Base-by-base conservation (phyloP, 2,329 filamentous ascomycete genomes). In the Ophidiomyces ophidiicola region DNA sequence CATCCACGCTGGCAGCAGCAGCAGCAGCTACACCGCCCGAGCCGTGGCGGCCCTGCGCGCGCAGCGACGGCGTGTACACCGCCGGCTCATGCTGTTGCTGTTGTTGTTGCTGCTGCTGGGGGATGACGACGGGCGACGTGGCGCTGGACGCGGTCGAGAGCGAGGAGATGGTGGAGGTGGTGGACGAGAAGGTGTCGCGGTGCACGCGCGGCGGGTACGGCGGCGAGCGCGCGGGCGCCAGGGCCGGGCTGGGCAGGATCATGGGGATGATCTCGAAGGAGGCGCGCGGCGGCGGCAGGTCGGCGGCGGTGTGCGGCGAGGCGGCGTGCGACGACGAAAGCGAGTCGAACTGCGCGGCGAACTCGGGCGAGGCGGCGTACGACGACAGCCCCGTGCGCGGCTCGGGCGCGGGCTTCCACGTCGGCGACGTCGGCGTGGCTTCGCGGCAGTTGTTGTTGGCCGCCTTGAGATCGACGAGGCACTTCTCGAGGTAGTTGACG, bases 401-500 rank as follows among this genome's bases (percentile, higher is more conserved):
- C 26, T 40, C 44, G 17, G 19, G 43, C 18, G 34, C 33, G 21
- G 32, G 44, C 32, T 41, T 46, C 41, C 29, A 44, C 8, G 25
- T 38, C 53, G 57, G 58, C n/a, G 44, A 46, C 30, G 37, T 50
- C 30, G 30, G 41, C 11, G 12, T 47, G 24, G 25, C 48, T 44
- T 34, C 34, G 40, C 41, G 47, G 41, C 46, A 38, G 23, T 45
- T 44, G 23, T 45, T 44, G 14, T 52, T 61, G 25, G 55, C 65
- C 4, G 70, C 71, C 58, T 94, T 86, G 40, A 96, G 69, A 53
- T 88, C 82, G 21, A 71, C 61, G 25, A 94, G 76, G 53, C 88
- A 96, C 55, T 85, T 80, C 57, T 96, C 83, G 10, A 98, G 73
- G 56, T 98, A 98, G 44, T 83, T 80, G 47, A 96, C 77, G 52